phyloP scores from a whole-genome alignment of 352 stramenopile species.

The Saprolegnia parasitica region DNA sequence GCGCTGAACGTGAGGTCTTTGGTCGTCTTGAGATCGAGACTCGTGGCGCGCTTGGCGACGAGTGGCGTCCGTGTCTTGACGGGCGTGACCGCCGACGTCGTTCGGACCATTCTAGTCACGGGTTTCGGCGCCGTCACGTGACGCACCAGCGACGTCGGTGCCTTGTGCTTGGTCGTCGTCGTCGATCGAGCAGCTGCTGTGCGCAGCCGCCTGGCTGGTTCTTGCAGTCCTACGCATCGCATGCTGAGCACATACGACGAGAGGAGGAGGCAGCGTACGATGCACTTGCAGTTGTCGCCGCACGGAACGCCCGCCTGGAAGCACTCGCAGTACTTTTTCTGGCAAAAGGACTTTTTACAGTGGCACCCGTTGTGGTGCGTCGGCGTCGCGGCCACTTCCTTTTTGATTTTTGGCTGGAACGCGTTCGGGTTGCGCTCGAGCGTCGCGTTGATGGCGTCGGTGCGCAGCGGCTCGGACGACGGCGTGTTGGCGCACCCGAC shows the following conservation, averaged over 20 bases:
- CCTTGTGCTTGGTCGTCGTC: not conserved
- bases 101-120: too few relatives aligned
- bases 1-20: too few relatives aligned
- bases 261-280: too few relatives aligned
- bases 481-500: slow-evolving; percentile 87
- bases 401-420: slow-evolving; percentile 95
- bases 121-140: not conserved
- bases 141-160: not conserved
- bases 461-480: slow-evolving; percentile 55
- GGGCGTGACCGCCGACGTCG: too few relatives aligned
- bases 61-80: too few relatives aligned
- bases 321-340: slow-evolving; percentile 98
- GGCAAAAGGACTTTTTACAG: slow-evolving; percentile 94
- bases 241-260: not conserved
- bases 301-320: slow-evolving; percentile 88
- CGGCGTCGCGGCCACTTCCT: slow-evolving; percentile 33
- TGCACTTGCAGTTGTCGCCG: slow-evolving; percentile 86
- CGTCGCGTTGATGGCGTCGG: slow-evolving; percentile 83
- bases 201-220: slow-evolving; percentile 47
- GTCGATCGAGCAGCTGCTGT: not conserved
- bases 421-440: slow-evolving; percentile 93
- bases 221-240: slow-evolving; percentile 56
- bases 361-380: slow-evolving; percentile 95
- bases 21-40: too few relatives aligned
- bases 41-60: too few relatives aligned